Evolutionary conservation across 306 rosid species (phyloP), one percentile per base, ranked within the genome.

Genomic region (Cyamopsis tetragonoloba): DNA sequence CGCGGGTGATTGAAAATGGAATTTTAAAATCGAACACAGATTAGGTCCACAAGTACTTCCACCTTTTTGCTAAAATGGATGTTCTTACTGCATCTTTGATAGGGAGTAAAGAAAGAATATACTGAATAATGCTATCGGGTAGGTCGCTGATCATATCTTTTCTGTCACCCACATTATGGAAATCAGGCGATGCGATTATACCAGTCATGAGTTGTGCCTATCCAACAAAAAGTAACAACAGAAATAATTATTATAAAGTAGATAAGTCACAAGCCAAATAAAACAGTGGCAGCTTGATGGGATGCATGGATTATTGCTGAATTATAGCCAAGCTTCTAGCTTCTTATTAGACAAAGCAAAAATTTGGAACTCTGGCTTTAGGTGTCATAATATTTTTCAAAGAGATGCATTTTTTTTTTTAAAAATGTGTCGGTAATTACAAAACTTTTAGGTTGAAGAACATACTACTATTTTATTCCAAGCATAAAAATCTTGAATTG

Each of bases 1-100:
- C 2, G 17, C 0, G 0, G 12, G 2, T 4, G 9, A 3, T 14
- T 14, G 56, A 3, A 5, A 14, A n/a, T 7, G 50, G 51, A 13
- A 1, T 4, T 1, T 26, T 9, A 57, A 66, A 48, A 74, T 46
- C 26, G 15, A 42, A 55, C 67, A 6, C 19, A 32, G 53, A 43
- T 34, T 42, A 42, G 14, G 67, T 65, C 61, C 79, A 65, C 12
- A 74, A 31, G 43, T 31, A 18, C 60, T 18, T 63, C 72, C 78
- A 64, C 38, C 47, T 53, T 54, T 37, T 73, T 5, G 72, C 44
- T 39, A 73, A 30, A 13, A 63, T 1, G n/a, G 72, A 64, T 3
- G 72, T 42, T 64, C 49, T 1, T 30, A 64, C 15, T 7, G 41
- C 72, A 63, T 41, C 72, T 32, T 73, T 53, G 3, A 38, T n/a